These are phyloP conservation scores for Phytopythium cucurbitacearum DNA, from an alignment of 352 stramenopile genomes.

Conservation along the genomic window DNA sequence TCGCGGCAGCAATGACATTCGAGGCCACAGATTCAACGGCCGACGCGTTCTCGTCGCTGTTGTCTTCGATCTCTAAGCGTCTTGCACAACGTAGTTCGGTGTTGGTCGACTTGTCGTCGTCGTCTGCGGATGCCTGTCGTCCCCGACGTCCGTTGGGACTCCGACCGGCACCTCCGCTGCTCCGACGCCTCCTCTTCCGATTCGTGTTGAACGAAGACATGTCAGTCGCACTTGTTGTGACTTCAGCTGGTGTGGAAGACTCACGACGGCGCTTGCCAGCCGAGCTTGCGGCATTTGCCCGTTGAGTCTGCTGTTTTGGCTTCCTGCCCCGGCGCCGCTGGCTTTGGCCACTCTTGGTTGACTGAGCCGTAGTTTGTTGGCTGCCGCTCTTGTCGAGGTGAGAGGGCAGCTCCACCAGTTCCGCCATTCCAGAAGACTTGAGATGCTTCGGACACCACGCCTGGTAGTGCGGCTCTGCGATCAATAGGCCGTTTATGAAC, in stretches of 20 bases:
- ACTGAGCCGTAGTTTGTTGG: not conserved
- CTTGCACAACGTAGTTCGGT: conserved; percentile 22
- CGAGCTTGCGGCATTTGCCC: conserved; percentile 5
- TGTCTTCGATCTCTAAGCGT: conserved; percentile 41
- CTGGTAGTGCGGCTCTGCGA: conserved; percentile 56
- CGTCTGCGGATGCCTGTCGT: conserved; percentile 6
- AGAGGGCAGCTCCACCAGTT: conserved; percentile 57
- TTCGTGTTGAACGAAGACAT: conserved; percentile 43
- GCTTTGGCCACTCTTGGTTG: conserved; percentile 4
- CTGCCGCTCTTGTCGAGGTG: conserved; percentile 41
- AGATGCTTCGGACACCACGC: conserved; percentile 77
- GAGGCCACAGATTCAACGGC: not conserved
- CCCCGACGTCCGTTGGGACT: conserved; percentile 10
- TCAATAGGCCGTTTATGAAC: conserved; percentile 66
- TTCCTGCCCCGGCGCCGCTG: conserved; percentile 11
- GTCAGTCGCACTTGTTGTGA: conserved; percentile 4
- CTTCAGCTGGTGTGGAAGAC: conserved; percentile 20
- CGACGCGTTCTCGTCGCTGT: conserved; percentile 26
- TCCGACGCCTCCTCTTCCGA: conserved; percentile 48
- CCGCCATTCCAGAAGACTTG: conserved; percentile 60
- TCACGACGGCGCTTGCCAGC: conserved; percentile 25
- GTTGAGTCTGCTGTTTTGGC: conserved; percentile 12
- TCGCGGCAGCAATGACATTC: conserved; percentile 11
- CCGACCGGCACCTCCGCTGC: conserved; percentile 6
- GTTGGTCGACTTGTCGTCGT: conserved; percentile 12